Conservation (phyloP, 2,329 filamentous ascomycete species). For the Pyrenophora tritici-repentis region DNA sequence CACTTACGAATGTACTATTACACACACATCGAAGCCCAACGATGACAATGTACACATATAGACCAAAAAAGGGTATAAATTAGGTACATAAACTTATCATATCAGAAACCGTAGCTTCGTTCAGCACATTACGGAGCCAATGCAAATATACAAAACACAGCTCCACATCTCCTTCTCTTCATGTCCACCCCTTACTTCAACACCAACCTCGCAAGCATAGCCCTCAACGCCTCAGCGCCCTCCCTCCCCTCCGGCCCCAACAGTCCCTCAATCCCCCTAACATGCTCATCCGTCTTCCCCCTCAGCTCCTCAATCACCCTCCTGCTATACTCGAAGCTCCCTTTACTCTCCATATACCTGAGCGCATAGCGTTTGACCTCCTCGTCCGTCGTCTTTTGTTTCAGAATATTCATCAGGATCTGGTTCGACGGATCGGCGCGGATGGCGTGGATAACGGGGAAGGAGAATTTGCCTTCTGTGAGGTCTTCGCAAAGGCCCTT, state of each 20-base stretch:
- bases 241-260: conserved; percentile 47
- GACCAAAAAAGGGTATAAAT: too few relatives aligned
- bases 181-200: conserved; percentile 20
- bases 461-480: conserved; percentile 96
- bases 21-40: too few relatives aligned
- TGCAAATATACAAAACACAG: too few relatives aligned
- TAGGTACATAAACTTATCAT: too few relatives aligned
- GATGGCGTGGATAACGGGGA: conserved; percentile 93
- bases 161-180: background rate
- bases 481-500: conserved; percentile 96
- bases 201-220: conserved; percentile 51
- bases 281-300: conserved; percentile 50
- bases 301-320: conserved; percentile 58
- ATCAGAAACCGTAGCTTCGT: too few relatives aligned
- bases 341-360: conserved; percentile 85
- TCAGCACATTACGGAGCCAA: too few relatives aligned
- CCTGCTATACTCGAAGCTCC: conserved; percentile 85
- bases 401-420: conserved; percentile 88
- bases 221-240: conserved; percentile 47
- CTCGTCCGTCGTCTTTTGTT: conserved; percentile 83
- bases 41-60: too few relatives aligned
- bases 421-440: conserved; percentile 73
- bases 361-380: conserved; percentile 93
- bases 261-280: conserved; percentile 47
- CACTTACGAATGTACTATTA: too few relatives aligned